Evolutionary conservation across 2,329 filamentous ascomycete species (phyloP).

Genomic region (Botrytis pseudocinerea): DNA sequence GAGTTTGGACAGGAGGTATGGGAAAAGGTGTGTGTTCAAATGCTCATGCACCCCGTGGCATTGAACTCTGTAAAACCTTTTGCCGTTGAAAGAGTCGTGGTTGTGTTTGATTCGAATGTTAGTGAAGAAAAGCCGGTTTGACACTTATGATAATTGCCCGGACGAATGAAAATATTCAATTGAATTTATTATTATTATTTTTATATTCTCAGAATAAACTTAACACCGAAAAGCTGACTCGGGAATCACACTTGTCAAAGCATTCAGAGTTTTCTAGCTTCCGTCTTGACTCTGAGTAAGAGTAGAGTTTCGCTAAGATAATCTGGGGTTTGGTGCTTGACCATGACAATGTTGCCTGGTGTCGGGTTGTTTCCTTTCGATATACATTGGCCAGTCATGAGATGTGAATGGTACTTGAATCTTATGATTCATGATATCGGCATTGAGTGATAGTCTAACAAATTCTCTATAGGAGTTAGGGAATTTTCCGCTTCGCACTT

Average conservation of each 20-base stretch:
- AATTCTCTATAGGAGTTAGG: neutral
- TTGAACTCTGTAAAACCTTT: neutral
- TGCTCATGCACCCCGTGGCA: conserved; percentile 13
- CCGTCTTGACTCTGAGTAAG: conserved; percentile 2
- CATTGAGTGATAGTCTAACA: neutral
- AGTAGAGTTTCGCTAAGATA: neutral
- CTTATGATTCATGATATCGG: neutral
- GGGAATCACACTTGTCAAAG: conserved; percentile 12
- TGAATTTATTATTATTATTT: neutral
- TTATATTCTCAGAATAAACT: neutral
- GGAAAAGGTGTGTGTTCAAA: neutral
- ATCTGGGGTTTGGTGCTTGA: conserved; percentile 1
- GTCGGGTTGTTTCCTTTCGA: neutral
- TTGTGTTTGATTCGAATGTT: conserved; percentile 19
- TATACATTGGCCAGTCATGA: neutral
- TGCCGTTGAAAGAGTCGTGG: conserved; percentile 5
- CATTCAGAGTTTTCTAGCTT: conserved; percentile 1
- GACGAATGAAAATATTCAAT: conserved; percentile 22
- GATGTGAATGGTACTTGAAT: neutral
- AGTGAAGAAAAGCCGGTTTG: neutral
- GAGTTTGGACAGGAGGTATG: conserved; percentile 5
- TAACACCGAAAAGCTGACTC: neutral
- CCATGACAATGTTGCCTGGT: neutral
- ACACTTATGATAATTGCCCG: conserved; percentile 6
- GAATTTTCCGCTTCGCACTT: neutral